Percentiles rank a stretch among this genome's conserved stretches.
These are phyloP conservation scores for Gracilaria domingensis DNA, from an alignment of 23 red algal genomes.

Conservation along the genomic window DNA sequence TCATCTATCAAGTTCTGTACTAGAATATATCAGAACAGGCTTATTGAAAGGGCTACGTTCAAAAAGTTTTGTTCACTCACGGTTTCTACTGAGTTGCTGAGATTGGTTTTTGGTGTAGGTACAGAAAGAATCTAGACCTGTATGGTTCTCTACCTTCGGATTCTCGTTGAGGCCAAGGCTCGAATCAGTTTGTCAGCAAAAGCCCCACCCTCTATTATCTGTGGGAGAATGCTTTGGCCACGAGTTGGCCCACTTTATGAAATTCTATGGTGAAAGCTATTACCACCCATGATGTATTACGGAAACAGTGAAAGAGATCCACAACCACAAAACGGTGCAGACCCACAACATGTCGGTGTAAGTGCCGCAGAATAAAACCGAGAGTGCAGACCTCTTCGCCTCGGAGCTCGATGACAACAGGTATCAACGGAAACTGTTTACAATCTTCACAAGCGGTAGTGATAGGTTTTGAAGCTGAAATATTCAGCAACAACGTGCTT, in stretches of 20 bases:
- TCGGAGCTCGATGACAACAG: not conserved
- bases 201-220: too few species aligned
- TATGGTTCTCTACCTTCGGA: too few species aligned
- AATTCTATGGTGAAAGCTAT: too few species aligned
- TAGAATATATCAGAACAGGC: not conserved
- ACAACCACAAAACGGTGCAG: not conserved
- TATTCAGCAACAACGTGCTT: too few species aligned
- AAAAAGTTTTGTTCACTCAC: not conserved
- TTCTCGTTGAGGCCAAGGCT: too few species aligned
- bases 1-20: not conserved
- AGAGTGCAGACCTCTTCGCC: constrained; percentile 2
- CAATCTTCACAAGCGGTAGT: too few species aligned
- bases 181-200: too few species aligned
- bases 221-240: too few species aligned
- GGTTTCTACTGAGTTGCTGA: not conserved
- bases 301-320: not conserved
- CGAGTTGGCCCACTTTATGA: too few species aligned
- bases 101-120: not conserved
- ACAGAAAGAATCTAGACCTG: not conserved
- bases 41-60: not conserved
- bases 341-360: not conserved
- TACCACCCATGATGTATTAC: too few species aligned
- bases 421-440: too few species aligned
- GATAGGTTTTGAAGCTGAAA: too few species aligned
- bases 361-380: not conserved